These are phyloP conservation scores for Neurospora sp. DNA, from an alignment of 495 filamentous ascomycete genomes.

Conservation along the genomic window DNA sequence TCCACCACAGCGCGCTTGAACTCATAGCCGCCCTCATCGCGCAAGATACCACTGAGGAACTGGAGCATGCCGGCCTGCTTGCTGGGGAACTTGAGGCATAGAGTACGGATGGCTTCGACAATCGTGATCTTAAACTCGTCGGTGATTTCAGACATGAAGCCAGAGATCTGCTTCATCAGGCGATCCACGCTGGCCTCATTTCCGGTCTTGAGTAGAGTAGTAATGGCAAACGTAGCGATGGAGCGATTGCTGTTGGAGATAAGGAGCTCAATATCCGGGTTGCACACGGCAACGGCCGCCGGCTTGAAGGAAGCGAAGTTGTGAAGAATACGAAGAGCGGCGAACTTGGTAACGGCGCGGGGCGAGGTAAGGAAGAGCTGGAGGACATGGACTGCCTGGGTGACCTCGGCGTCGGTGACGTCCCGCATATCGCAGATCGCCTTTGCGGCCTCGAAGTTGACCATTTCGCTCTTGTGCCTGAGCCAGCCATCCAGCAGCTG, in stretches of 20 bases:
- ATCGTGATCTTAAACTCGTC: conserved; percentile 99
- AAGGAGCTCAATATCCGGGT: conserved; percentile 90
- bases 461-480: conserved; percentile 98
- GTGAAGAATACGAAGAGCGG: conserved; percentile 93
- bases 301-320: conserved; percentile 93
- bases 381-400: conserved; percentile 86
- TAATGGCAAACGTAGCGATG: conserved; percentile 97
- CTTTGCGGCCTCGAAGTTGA: conserved; percentile 98
- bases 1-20: conserved; percentile 97
- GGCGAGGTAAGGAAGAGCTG: conserved; percentile 97
- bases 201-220: conserved; percentile 92
- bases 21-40: conserved; percentile 96
- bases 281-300: conserved; percentile 82
- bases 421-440: conserved; percentile 91
- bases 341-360: conserved; percentile 93
- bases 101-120: conserved; percentile 90
- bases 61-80: conserved; percentile 97
- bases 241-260: conserved; percentile 96
- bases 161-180: conserved; percentile 95
- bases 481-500: conserved; percentile 91
- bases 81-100: conserved; percentile 95
- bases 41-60: conserved; percentile 88
- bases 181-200: conserved; percentile 96
- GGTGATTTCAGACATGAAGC: conserved; percentile 95
- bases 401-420: conserved; percentile 82